Evolutionary conservation across 2,329 filamentous ascomycete species (phyloP).

Genomic region (Fusarium concolor): DNA sequence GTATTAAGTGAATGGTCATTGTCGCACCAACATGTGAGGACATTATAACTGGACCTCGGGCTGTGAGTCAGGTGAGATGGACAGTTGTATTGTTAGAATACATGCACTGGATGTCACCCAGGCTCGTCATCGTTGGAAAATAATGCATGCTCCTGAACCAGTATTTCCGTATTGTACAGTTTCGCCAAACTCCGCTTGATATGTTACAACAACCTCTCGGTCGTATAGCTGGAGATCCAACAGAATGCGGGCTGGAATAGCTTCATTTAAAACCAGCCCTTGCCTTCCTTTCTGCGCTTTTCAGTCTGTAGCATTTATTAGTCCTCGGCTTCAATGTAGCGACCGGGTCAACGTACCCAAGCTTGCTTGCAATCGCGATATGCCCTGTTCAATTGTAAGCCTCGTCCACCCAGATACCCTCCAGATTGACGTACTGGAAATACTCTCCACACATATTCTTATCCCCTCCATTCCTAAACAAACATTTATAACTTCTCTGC

Average conservation of each 20-base stretch:
- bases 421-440: constrained; percentile 77
- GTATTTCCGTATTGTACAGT: constrained; percentile 24
- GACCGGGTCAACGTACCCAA: constrained; percentile 73
- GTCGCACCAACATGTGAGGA: background rate
- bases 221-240: background rate
- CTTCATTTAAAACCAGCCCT: constrained; percentile 41
- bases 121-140: background rate
- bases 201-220: constrained; percentile 21
- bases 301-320: constrained; percentile 45
- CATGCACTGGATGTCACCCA: background rate
- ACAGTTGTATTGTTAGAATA: constrained; percentile 1
- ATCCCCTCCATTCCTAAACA: constrained; percentile 89
- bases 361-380: constrained; percentile 95
- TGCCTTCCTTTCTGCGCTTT: constrained; percentile 49
- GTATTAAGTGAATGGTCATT: no score
- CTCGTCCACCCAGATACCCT: background rate
- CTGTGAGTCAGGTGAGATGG: background rate
- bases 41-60: background rate
- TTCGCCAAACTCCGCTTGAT: background rate
- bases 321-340: background rate
- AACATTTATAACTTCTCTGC: constrained; percentile 83
- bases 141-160: background rate
- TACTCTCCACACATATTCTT: constrained; percentile 92
- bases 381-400: constrained; percentile 67
- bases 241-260: background rate